Percentiles rank a stretch among this genome's conserved stretches.
Conservation (phyloP, 177 flowering plant species). For the Telopea speciosissima region DNA sequence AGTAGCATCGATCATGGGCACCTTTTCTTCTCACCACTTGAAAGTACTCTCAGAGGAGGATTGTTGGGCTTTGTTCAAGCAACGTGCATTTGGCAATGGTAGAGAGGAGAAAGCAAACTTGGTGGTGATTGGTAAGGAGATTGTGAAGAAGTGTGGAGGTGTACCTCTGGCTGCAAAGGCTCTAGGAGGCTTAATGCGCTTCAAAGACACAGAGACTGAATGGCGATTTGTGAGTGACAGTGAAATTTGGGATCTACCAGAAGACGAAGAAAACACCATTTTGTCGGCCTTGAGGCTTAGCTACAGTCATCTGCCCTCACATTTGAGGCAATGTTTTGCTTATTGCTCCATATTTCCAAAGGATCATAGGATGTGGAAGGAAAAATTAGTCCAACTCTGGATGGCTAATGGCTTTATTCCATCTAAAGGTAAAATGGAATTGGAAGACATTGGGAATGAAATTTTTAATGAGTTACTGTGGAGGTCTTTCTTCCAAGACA, state of each 20-base stretch:
- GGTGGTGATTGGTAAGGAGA: not conserved
- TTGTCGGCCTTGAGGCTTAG: not conserved
- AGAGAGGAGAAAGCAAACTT: not conserved
- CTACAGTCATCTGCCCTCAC: slow-evolving; percentile 1
- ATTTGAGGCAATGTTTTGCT: not conserved
- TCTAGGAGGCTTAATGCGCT: not conserved
- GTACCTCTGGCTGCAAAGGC: slow-evolving; percentile 2
- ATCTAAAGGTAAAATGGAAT: not conserved
- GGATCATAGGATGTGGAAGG: not conserved
- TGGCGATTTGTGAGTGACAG: not conserved
- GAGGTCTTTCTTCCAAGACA: not conserved
- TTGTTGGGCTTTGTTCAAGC: not conserved
- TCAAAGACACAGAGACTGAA: not conserved
- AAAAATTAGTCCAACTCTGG: not conserved
- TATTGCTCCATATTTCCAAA: slow-evolving; percentile 2
- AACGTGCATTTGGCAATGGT: not conserved
- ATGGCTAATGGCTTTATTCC: not conserved
- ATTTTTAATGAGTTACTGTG: not conserved
- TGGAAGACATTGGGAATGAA: not conserved
- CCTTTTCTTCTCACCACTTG: not conserved
- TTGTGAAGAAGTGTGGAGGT: not conserved
- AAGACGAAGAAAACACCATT: not conserved
- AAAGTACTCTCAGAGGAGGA: not conserved
- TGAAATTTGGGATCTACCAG: not conserved
- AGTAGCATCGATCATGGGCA: not conserved